Percentiles rank a stretch among this genome's conserved stretches.
Conservation (phyloP, 768 basidiomycete genomes). For the Postia placenta region DNA sequence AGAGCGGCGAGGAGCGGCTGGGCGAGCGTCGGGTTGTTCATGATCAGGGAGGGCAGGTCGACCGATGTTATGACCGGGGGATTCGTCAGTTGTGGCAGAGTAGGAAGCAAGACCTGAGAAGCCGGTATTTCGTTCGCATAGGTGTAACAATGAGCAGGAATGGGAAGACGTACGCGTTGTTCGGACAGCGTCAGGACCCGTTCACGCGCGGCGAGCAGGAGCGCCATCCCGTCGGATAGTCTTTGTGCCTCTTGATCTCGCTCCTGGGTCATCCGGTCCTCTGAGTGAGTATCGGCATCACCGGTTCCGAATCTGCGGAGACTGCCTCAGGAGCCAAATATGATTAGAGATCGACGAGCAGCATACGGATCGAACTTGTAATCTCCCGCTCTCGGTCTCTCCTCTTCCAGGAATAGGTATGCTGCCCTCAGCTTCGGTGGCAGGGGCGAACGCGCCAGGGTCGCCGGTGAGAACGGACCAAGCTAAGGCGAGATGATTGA, state of each 20-base stretch:
- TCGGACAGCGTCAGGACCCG: slow-evolving; percentile 71
- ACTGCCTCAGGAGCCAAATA: not conserved
- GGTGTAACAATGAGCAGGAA: not conserved
- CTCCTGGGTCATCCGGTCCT: slow-evolving; percentile 26
- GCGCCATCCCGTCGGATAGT: slow-evolving; percentile 49
- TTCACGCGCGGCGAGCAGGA: slow-evolving; percentile 62
- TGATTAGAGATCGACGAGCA: not conserved
- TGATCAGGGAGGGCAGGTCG: slow-evolving; percentile 61
- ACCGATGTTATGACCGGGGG: slow-evolving; percentile 56
- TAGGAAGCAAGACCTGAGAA: slow-evolving; percentile 45
- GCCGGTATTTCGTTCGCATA: no score
- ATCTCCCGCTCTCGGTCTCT: slow-evolving; percentile 19
- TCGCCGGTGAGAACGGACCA: slow-evolving; percentile 74
- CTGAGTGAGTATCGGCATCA: not conserved
- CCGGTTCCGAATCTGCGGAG: slow-evolving; percentile 13
- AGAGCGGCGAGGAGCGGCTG: slow-evolving; percentile 60
- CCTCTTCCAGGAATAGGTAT: slow-evolving; percentile 65
- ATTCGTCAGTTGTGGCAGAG: slow-evolving; percentile 36
- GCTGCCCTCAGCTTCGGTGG: slow-evolving; percentile 70
- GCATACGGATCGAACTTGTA: slow-evolving; percentile 17
- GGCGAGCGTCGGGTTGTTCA: slow-evolving; percentile 64
- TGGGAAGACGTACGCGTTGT: slow-evolving; percentile 49
- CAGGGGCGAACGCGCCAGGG: slow-evolving; percentile 66
- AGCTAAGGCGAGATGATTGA: slow-evolving; percentile 39
- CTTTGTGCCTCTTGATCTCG: slow-evolving; percentile 53